Evolutionary conservation across 306 rosid species (phyloP).

Genomic region (Cotoneaster glaucophyllus): DNA sequence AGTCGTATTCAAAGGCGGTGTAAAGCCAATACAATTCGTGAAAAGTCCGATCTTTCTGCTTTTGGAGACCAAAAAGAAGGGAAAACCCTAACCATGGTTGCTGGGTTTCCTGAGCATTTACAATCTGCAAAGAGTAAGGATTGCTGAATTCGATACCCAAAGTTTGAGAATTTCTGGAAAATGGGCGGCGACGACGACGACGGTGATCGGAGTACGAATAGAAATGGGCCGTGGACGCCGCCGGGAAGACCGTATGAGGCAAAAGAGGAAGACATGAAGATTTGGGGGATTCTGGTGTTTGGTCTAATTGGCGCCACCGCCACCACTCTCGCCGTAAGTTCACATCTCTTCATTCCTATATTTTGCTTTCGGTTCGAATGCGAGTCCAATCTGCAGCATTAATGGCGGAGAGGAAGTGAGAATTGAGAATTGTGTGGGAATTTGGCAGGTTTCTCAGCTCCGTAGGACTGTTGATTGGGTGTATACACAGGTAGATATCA

Average conservation of each 20-base stretch:
- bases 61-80: neutral
- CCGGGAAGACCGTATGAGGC: slow-evolving; percentile 25
- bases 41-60: neutral
- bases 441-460: slow-evolving; percentile 72
- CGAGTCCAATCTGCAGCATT: neutral
- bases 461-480: slow-evolving; percentile 82
- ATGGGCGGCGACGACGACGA: slow-evolving; percentile 46
- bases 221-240: slow-evolving; percentile 23
- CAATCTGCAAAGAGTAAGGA: neutral
- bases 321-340: slow-evolving; percentile 75
- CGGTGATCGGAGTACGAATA: slow-evolving; percentile 25
- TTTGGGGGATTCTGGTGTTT: slow-evolving; percentile 75
- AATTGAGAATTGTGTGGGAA: slow-evolving; percentile 13
- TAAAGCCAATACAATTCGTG: neutral
- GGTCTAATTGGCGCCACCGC: slow-evolving; percentile 86
- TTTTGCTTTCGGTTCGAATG: neutral
- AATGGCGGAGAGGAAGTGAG: neutral
- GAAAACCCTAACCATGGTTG: slow-evolving; percentile 23
- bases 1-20: slow-evolving; percentile 12
- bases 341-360: neutral
- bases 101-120: slow-evolving; percentile 20
- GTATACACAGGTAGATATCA: slow-evolving; percentile 54
- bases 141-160: slow-evolving; percentile 8
- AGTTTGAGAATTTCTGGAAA: slow-evolving; percentile 1
- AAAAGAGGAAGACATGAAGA: slow-evolving; percentile 40